Conservation (phyloP, 371 early-diverging fungal genomes). For the Funneliformis caledonium region DNA sequence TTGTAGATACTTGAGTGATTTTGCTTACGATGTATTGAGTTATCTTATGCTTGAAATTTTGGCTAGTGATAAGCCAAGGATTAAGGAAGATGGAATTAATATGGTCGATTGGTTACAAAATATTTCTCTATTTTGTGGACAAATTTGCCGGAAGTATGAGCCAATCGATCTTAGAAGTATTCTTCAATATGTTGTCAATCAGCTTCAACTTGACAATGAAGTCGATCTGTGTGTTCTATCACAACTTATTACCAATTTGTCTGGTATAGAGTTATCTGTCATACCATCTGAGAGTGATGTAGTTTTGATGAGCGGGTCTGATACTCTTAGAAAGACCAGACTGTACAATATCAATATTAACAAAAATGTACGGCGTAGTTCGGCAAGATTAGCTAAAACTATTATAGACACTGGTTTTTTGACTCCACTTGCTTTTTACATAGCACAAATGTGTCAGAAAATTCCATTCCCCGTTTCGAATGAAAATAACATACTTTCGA, state of each 20-base stretch:
- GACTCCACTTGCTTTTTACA: constrained; percentile 60
- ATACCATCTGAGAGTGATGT: constrained; percentile 61
- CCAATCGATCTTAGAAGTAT: constrained; percentile 67
- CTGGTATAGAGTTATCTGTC: constrained; percentile 69
- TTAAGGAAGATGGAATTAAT: constrained; percentile 46
- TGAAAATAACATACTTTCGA: neutral
- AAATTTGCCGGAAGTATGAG: constrained; percentile 70
- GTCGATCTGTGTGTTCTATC: constrained; percentile 47
- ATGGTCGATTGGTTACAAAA: constrained; percentile 56
- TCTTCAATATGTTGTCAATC: constrained; percentile 70
- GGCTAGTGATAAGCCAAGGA: constrained; percentile 1
- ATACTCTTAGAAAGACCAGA: constrained; percentile 59
- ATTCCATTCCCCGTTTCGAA: constrained; percentile 48
- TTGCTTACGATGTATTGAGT: constrained; percentile 85
- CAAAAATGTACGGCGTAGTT: constrained; percentile 60
- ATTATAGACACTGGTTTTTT: constrained; percentile 62
- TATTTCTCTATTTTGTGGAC: constrained; percentile 75
- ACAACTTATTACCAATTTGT: constrained; percentile 74
- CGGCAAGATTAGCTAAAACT: constrained; percentile 62
- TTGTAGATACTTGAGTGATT: constrained; percentile 78
- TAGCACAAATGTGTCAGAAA: constrained; percentile 59
- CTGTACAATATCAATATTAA: constrained; percentile 56
- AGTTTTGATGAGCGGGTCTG: constrained; percentile 72
- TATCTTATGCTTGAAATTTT: constrained; percentile 50
- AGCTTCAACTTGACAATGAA: constrained; percentile 58